Evolutionary conservation across 1,284 basidiomycete genomes (phyloP), one percentile per base, ranked within the genome.

Genomic region (Stygiomarasmius scandens): DNA sequence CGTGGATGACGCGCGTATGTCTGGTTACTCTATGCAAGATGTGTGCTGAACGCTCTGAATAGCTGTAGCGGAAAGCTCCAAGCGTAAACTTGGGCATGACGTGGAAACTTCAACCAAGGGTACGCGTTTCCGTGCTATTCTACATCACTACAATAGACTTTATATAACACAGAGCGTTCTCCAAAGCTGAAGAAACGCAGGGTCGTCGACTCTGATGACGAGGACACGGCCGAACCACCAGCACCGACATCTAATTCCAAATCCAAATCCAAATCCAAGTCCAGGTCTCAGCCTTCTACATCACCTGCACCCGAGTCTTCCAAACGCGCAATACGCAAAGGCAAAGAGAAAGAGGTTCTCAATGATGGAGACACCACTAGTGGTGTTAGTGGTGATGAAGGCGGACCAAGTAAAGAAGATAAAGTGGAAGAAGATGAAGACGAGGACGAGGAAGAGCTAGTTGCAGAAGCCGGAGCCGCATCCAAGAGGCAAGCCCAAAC

Each of bases 171-270:
- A 70, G 71, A 54, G 49, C 64, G 64, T 22, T 25, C 47, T 12
- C 63, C 70, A 24, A 75, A 66, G 54, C 58, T 69, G 6, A 89
- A 90, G 73, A 84, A 81, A 67, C 77, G 87, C 60, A 80, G 84
- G 49, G 74, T 90, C 36, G 66, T 88, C 3, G 77, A 84, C 44
- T 90, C 88, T 0, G 89, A 91, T 58, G 84, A 89, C 25, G 88
- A 89, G 58, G 75, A 72, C 24, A 76, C 44, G 24, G n/a, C 44
- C 20, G 38, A 54, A n/a, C 41, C 44, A 34, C 10, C 24, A 16
- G 27, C 23, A 16, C 32, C 50, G 43, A 32, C 56, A 16, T 49
- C 62, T 5, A 55, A 49, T 56, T n/a, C 54, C 41, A 66, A 71
- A 59, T 12, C 51, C 36, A 32, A 32, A 12, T 32, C 36, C 16